A percentile compares a stretch with the other conserved stretches of the same genome.
These are phyloP conservation scores for Zoysia pacifica DNA, from an alignment of 176 grass and related monocot species.

Conservation along the genomic window DNA sequence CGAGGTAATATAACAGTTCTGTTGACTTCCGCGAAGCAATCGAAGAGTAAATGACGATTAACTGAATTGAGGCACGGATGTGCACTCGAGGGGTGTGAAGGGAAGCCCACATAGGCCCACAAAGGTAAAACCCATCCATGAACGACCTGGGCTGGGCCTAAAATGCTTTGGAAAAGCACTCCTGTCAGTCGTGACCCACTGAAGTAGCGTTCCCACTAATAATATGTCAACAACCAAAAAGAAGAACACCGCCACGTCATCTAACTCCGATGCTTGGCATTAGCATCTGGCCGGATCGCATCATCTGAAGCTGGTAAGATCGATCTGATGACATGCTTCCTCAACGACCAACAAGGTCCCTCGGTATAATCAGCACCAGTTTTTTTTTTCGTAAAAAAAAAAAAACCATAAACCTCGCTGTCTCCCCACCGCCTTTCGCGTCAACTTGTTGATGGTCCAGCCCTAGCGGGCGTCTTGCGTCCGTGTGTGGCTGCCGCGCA, in stretches of 20 bases:
- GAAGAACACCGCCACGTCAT: background rate
- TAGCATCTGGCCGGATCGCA: background rate
- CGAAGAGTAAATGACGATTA: too few species aligned
- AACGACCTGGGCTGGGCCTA: background rate
- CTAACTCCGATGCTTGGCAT: conserved; percentile 1
- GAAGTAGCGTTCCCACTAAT: background rate
- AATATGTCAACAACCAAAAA: too few species aligned
- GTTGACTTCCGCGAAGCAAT: too few species aligned
- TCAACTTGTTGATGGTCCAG: background rate
- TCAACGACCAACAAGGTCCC: conserved; percentile 17
- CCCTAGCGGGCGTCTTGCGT: too few species aligned
- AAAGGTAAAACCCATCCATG: background rate
- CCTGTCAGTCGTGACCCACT: background rate
- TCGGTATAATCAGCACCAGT: too few species aligned
- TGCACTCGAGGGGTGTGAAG: too few species aligned
- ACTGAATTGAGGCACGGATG: too few species aligned
- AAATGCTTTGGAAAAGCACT: background rate
- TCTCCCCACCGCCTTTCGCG: background rate
- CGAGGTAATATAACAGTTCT: too few species aligned
- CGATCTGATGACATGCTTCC: conserved; percentile 18
- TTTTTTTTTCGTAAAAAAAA: too few species aligned
- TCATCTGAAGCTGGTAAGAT: background rate
- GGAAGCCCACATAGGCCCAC: background rate
- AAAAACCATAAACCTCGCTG: too few species aligned
- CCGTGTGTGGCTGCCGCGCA: background rate